A percentile compares a stretch with the other conserved stretches of the same genome.
Evolutionary conservation across 2,329 filamentous ascomycete genomes (phyloP).

Genomic region (Paecilomyces dactylethromorphus): DNA sequence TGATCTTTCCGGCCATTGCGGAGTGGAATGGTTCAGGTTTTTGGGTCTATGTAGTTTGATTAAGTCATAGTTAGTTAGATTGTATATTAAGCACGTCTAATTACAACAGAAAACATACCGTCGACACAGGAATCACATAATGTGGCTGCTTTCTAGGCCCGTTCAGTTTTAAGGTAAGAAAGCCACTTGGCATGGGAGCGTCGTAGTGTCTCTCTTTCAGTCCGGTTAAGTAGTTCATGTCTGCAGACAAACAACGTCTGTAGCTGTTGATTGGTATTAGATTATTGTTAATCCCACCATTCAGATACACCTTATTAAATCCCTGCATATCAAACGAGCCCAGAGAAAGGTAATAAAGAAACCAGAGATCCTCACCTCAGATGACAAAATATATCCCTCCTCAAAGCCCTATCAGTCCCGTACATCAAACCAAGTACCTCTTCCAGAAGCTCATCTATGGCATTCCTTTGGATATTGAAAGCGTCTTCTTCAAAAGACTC

Average conservation of each 20-base stretch:
- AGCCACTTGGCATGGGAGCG: constrained; percentile 12
- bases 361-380: not conserved
- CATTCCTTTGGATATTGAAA: constrained; percentile 12
- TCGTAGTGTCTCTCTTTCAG: constrained; percentile 16
- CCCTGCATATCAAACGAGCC: not conserved
- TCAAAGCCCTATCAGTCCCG: not conserved
- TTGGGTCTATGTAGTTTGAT: constrained; percentile 11
- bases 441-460: constrained; percentile 17
- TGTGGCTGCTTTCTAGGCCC: not conserved
- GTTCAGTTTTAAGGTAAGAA: constrained; percentile 13
- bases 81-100: not conserved
- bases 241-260: constrained; percentile 1
- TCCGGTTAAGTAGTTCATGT: constrained; percentile 20
- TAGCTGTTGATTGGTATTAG: not conserved
- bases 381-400: not conserved
- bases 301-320: not conserved
- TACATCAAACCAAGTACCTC: constrained; percentile 11
- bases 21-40: constrained; percentile 8
- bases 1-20: constrained; percentile 16
- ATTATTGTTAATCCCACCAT: not conserved
- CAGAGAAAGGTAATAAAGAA: not conserved
- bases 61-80: not conserved
- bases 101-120: constrained; percentile 7
- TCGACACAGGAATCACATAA: constrained; percentile 14
- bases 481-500: not conserved